Percentiles rank a stretch among this genome's conserved stretches.
These are phyloP conservation scores for Xylaria sp. DNA, from an alignment of 2,329 filamentous ascomycete species.

Conservation along the genomic window DNA sequence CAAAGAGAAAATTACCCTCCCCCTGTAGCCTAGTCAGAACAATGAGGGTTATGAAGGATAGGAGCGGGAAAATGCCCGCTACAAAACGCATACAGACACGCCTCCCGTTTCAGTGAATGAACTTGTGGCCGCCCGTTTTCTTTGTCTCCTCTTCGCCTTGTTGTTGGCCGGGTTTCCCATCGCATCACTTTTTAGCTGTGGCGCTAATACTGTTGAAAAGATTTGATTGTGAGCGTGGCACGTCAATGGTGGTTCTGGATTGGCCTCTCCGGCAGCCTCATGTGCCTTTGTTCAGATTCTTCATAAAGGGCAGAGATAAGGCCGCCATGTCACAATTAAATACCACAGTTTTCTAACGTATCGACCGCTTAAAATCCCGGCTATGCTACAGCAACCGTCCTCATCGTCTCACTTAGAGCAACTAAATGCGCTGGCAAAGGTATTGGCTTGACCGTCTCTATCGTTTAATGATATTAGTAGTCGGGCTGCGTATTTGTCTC, in stretches of 20 bases:
- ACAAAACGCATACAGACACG: slow-evolving; percentile 28
- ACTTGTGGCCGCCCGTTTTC: slow-evolving; percentile 14
- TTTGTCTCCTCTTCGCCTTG: slow-evolving; percentile 28
- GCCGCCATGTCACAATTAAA: background rate
- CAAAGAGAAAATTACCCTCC: slow-evolving; percentile 27
- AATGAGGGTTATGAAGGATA: slow-evolving; percentile 30
- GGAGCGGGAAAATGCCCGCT: slow-evolving; percentile 12
- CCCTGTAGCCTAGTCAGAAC: slow-evolving; percentile 26
- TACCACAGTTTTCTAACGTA: background rate
- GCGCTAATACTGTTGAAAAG: slow-evolving; percentile 5
- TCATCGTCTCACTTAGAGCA: background rate
- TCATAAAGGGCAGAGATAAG: slow-evolving; percentile 16
- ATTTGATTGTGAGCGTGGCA: slow-evolving; percentile 14
- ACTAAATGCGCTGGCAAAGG: background rate
- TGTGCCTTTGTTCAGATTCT: slow-evolving; percentile 22
- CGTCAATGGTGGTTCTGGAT: slow-evolving; percentile 1
- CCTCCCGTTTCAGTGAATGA: slow-evolving; percentile 22
- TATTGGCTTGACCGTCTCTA: background rate
- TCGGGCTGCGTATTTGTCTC: slow-evolving; percentile 31
- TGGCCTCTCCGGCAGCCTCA: slow-evolving; percentile 3
- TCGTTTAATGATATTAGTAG: background rate
- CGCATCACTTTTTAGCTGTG: slow-evolving; percentile 9
- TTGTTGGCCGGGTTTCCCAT: slow-evolving; percentile 10
- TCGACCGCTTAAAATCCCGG: background rate
- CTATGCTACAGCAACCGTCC: background rate